Evolutionary conservation across 2,329 filamentous ascomycete species (phyloP).

Genomic region (Curvularia verruculosa): DNA sequence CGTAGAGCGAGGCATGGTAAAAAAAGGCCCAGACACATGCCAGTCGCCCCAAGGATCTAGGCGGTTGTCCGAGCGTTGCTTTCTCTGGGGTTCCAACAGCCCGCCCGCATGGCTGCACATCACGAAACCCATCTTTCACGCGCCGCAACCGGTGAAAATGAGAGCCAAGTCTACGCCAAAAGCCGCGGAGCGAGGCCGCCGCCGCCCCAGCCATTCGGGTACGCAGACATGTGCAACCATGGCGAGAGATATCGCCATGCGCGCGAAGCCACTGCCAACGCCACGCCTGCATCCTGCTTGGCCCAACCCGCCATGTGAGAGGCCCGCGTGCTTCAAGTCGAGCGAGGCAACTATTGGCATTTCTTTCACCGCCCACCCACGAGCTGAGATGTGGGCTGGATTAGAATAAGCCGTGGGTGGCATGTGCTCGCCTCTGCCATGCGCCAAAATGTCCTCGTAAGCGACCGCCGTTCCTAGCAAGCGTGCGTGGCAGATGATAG

Average conservation of each 20-base stretch:
- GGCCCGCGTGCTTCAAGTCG: background rate
- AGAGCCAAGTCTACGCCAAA: background rate
- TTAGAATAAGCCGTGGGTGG: background rate
- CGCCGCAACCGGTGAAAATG: background rate
- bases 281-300: background rate
- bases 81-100: conserved; percentile 1
- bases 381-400: background rate
- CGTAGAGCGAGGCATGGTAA: background rate
- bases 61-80: background rate
- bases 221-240: background rate
- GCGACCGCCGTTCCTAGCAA: background rate
- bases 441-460: background rate
- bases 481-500: no score
- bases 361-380: background rate
- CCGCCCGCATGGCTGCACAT: background rate
- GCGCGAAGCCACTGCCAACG: background rate
- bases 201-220: background rate
- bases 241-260: background rate
- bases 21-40: background rate
- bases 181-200: background rate
- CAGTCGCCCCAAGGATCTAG: conserved; percentile 1
- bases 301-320: background rate
- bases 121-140: background rate
- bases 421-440: background rate
- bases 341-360: background rate